Percentiles rank a stretch among this genome's conserved stretches.
Evolutionary conservation across 164 flowering plant genomes (phyloP).

Genomic region (Stephania yunnanensis): DNA sequence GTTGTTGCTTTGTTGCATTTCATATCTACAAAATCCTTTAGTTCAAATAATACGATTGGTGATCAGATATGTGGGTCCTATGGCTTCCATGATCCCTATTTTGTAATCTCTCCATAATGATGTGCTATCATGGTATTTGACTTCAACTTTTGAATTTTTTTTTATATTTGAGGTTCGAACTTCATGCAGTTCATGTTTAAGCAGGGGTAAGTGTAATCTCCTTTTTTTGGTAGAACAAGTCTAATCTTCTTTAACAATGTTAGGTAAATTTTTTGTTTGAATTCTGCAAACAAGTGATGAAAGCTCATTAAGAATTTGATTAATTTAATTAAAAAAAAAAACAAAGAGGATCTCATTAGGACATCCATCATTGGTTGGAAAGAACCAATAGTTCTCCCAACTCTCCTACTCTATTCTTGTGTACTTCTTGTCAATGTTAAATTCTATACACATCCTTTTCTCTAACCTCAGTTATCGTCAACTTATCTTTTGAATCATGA

Average conservation of each 20-base stretch:
- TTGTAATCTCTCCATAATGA: too few relatives aligned
- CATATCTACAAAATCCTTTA: background rate
- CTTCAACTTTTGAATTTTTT: background rate
- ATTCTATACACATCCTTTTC: too few relatives aligned
- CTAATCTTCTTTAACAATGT: background rate
- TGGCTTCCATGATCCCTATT: background rate
- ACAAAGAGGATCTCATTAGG: too few relatives aligned
- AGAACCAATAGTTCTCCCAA: background rate
- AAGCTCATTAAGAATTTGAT: background rate
- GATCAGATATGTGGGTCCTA: background rate
- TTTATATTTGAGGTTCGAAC: background rate
- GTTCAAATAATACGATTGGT: background rate
- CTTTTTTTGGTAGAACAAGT: too few relatives aligned
- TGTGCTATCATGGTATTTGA: background rate
- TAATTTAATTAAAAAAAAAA: too few relatives aligned
- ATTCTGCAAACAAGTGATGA: background rate
- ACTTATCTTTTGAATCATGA: too few relatives aligned
- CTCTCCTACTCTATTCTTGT: background rate
- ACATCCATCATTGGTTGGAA: background rate
- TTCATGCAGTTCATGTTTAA: too few relatives aligned
- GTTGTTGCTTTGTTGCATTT: background rate
- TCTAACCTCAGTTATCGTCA: too few relatives aligned
- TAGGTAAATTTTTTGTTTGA: background rate
- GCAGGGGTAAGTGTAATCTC: too few relatives aligned
- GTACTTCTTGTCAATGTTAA: too few relatives aligned